Base-by-base conservation (phyloP, 768 basidiomycete species). In the Boletus subcaerulescens region DNA sequence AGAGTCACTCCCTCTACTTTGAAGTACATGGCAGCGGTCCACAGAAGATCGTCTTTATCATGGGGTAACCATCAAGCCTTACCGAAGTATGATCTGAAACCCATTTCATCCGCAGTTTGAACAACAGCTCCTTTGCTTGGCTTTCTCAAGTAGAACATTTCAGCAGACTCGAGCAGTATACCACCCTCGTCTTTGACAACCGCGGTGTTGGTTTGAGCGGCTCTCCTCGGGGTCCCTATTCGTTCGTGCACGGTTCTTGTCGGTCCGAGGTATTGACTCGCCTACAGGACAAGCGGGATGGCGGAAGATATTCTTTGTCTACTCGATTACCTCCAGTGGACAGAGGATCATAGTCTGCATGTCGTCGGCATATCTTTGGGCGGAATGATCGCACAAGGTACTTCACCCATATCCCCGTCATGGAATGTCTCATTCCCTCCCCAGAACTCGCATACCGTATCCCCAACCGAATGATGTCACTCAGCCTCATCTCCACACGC, bases 371-470 rank as follows among this genome's bases (percentile, higher is more conserved):
- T 82, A 22, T 91, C 88, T 38, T 68, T 93, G 5, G 91, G 91
- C 3, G 91, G 91, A 5, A 93, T 92, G 91, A 89, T 91, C 47
- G 82, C 88, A 0, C 87, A 89, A 72, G 86, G 87, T 86, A 65
- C 14, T 14, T 59, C 38, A 26, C 20, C 38, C 1, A 1, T 44
- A 12, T 42, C n/a, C 50, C 17, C 11, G 1, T 18, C 8, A 2
- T 18, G 10, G 8, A n/a, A 17, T 22, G 3, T 22, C 22, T 22
- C 3, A 22, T 22, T 22, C 22, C 22, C 22, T 11, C 20, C 42
- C 39, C 53, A 91, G 91, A 93, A 62, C 76, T 93, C 3, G 82
- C 89, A 0, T 76, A 67, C 42, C 78, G 79, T 20, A 85, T 91
- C 33, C 84, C 89, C 0, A 71, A 86, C 12, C 78, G 89, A 14